phyloP scores from a whole-genome alignment of 192 early-diverging fungal genomes.

The Coemansia sp. region DNA sequence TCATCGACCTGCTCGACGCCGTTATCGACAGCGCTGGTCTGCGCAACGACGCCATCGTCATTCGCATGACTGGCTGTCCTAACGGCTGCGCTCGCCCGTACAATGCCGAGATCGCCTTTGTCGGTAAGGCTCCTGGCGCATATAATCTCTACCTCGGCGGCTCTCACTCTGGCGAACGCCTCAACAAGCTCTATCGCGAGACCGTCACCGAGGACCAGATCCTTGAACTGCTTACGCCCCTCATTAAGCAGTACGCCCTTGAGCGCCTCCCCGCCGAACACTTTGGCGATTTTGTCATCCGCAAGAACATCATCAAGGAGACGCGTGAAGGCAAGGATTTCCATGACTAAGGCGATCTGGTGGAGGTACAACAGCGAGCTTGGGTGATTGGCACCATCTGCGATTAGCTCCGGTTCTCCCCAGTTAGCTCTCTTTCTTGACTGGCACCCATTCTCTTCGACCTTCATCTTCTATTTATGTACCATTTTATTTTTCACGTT shows the following conservation, averaged over 20 bases:
- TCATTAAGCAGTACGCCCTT: slow-evolving; percentile 78
- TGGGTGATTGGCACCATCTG: too few relatives aligned
- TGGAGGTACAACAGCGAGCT: too few relatives aligned
- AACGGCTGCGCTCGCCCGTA: slow-evolving; percentile 96
- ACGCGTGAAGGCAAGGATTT: slow-evolving; percentile 76
- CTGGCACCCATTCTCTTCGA: not conserved
- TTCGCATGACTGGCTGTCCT: slow-evolving; percentile 98
- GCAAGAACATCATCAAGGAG: slow-evolving; percentile 79
- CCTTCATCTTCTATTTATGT: too few relatives aligned
- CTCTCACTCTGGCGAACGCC: slow-evolving; percentile 77
- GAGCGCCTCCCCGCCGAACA: slow-evolving; percentile 72
- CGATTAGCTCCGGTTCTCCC: too few relatives aligned
- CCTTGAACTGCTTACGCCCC: slow-evolving; percentile 67
- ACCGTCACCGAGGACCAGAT: slow-evolving; percentile 87
- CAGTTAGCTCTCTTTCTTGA: not conserved
- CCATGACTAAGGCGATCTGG: slow-evolving; percentile 53
- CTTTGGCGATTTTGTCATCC: slow-evolving; percentile 96
- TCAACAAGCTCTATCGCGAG: slow-evolving; percentile 93
- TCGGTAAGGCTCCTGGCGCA: slow-evolving; percentile 91
- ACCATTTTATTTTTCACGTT: too few relatives aligned
- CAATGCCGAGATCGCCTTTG: slow-evolving; percentile 91
- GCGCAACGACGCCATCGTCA: slow-evolving; percentile 84
- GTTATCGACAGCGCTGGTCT: slow-evolving; percentile 80
- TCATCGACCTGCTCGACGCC: slow-evolving; percentile 78
- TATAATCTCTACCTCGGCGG: slow-evolving; percentile 97